Base-by-base conservation (phyloP, 306 rosid species). In the Glycine latifolia region DNA sequence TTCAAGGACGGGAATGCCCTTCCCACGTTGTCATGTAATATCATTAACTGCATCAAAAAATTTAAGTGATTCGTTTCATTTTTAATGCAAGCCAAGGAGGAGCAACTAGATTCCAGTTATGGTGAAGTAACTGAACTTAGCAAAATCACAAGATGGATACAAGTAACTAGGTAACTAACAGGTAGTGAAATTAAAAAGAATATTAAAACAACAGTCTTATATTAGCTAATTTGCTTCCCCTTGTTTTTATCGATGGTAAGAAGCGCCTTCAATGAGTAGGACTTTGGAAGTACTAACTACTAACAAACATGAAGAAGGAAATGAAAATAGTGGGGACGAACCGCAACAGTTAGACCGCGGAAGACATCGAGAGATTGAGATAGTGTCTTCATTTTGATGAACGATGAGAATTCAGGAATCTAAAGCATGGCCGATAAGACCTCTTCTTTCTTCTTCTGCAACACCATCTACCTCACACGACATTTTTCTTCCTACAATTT, bases 321-420 rank as follows among this genome's bases (percentile, higher is more conserved):
- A n/a, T 17, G 46, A 59, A 77, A 41, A 41, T 20, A 77, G 60
- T 60, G 81, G 37, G 52, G 10, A 54, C 81, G 39, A 71, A 92
- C 97, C 80, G 95, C 95, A 52, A 92, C 91, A 9, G 95, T 89
- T 71, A 92, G 87, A 61, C 97, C 94, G 12, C 97, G 95, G 82
- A 91, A 91, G 78, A 91, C 97, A 62, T 92, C 97, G 77, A 92
- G 94, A 76, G 41, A 85, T 85, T 16, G 79, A 75, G 46, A 85
- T 85, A 16, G 79, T 43, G 46, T 81, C 88, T 79, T 68, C 79
- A 59, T 41, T 71, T 67, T 81, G 75, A 62, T 75, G 47, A 17
- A 33, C 52, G 8, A 49, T 59, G 55, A 60, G 82, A 59, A 73
- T 76, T 6, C 85, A 80, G 61, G 86, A 74, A 35, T 79, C 85